Conservation (phyloP, 2,329 filamentous ascomycete genomes). For the Aspergillus persii region DNA sequence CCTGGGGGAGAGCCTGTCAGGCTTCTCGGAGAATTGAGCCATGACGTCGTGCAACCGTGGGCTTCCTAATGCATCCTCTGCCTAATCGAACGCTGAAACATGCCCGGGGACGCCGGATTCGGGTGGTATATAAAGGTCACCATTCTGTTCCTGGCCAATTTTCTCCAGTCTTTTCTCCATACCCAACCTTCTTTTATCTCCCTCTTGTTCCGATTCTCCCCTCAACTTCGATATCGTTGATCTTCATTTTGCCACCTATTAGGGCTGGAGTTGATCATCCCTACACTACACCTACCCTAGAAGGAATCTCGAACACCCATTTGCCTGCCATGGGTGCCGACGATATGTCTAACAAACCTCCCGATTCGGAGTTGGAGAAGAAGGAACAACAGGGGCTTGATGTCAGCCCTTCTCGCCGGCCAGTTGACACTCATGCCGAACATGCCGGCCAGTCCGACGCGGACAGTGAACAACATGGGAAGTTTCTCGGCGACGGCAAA, state of each 20-base stretch:
- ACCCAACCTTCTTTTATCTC: not conserved
- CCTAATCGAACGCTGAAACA: not conserved
- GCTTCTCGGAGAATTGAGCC: not conserved
- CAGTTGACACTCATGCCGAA: conserved; percentile 13
- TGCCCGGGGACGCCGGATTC: not conserved
- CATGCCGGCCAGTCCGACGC: conserved; percentile 14
- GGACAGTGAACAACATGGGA: conserved; percentile 11
- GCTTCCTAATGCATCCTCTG: conserved; percentile 1
- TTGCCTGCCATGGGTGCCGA: not conserved
- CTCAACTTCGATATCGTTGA: not conserved
- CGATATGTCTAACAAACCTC: not conserved
- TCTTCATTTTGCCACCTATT: not conserved
- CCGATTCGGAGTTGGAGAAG: conserved; percentile 1
- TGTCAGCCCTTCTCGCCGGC: conserved; percentile 8
- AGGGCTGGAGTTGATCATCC: not conserved
- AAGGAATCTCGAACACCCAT: not conserved
- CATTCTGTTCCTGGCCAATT: not conserved
- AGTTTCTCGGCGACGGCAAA: conserved; percentile 21
- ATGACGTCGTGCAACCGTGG: conserved; percentile 5
- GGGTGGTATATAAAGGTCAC: not conserved
- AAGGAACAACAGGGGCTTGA: not conserved
- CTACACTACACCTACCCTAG: not conserved
- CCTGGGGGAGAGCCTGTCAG: not conserved
- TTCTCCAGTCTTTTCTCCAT: not conserved
- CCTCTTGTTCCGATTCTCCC: not conserved